Evolutionary conservation across 805 yeast species (phyloP), one percentile per base, ranked within the genome.

Genomic region (Suhomyces pyralidae): DNA sequence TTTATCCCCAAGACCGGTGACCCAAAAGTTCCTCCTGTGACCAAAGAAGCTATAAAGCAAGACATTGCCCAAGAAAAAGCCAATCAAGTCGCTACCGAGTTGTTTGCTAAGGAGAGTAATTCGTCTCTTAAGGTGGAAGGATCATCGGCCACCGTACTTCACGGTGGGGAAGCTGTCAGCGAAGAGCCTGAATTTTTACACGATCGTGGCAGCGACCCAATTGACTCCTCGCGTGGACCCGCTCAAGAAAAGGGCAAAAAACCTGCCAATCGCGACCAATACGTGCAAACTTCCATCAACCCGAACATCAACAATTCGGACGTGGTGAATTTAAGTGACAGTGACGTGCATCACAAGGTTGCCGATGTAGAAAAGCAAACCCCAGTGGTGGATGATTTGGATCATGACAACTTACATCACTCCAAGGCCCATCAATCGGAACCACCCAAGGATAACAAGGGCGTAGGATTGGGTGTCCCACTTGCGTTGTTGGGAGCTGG

Each of bases 11-110:
- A 70, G 54, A 69, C 66, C 10, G 51, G 71, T 2, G 68, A 68
- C 48, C 78, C 78, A 15, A 75, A 74, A 57, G 68, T 74, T 28
- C 80, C 80, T 7, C 78, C 79, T 8, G 65, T 75, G 52, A 70
- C 76, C 54, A 76, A 76, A 43, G 81, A 81, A 49, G 76, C 82
- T 2, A 74, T 81, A 34, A 73, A 77, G 45, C 77, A 78, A 55
- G 83, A 81, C 47, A 69, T 73, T 53, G 79, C 79, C 28, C 76
- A 77, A 10, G 68, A 70, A 44, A 76, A 69, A 55, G 69, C 65
- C 48, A 69, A 68, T 46, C 61, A 63, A 45, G 71, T 73, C 12
- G 79, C 71, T 55, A 61, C 62, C 30, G 79, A 76, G 54, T 54
- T 71, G 65, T 63, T 69, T 51, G 54, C 62, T 51, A 61, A 66